Evolutionary conservation across 176 grass and related monocot species (phyloP).

Genomic region (Bolboschoenus planiculmis): DNA sequence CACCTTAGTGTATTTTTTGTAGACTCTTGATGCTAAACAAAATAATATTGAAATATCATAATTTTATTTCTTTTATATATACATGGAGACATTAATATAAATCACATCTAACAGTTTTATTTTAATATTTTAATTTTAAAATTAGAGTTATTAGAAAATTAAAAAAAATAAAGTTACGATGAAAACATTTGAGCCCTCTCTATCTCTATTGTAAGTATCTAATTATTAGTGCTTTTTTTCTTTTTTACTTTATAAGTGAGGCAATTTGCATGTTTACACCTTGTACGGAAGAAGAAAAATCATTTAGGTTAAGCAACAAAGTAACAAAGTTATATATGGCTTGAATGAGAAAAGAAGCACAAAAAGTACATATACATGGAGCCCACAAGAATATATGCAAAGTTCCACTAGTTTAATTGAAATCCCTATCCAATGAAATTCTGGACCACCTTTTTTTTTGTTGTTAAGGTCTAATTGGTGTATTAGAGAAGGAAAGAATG

Average conservation of each 20-base stretch:
- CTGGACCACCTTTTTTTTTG: constrained; percentile 25
- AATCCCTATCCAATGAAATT: constrained; percentile 11
- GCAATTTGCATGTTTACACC: constrained; percentile 4
- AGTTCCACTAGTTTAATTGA: constrained; percentile 22
- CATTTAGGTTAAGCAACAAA: not conserved
- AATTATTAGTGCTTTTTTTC: not conserved
- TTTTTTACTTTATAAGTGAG: not conserved
- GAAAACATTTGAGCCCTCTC: too few relatives aligned
- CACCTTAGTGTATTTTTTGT: too few relatives aligned
- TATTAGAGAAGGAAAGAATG: not conserved
- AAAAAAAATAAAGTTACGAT: too few relatives aligned
- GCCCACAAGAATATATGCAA: constrained; percentile 32
- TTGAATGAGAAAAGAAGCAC: constrained; percentile 10
- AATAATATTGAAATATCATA: too few relatives aligned
- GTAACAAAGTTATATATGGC: not conserved
- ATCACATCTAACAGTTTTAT: too few relatives aligned
- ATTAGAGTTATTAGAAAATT: too few relatives aligned
- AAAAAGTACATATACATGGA: not conserved
- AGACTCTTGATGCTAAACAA: too few relatives aligned
- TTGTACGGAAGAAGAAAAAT: constrained; percentile 14
- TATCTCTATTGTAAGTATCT: not conserved
- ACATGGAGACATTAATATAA: too few relatives aligned
- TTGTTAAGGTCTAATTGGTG: constrained; percentile 1
- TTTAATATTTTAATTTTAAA: too few relatives aligned
- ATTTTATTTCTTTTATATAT: too few relatives aligned